Evolutionary conservation across 1,284 basidiomycete genomes (phyloP), one percentile per base, ranked within the genome.

Genomic region (Ustilago xerochloae): DNA sequence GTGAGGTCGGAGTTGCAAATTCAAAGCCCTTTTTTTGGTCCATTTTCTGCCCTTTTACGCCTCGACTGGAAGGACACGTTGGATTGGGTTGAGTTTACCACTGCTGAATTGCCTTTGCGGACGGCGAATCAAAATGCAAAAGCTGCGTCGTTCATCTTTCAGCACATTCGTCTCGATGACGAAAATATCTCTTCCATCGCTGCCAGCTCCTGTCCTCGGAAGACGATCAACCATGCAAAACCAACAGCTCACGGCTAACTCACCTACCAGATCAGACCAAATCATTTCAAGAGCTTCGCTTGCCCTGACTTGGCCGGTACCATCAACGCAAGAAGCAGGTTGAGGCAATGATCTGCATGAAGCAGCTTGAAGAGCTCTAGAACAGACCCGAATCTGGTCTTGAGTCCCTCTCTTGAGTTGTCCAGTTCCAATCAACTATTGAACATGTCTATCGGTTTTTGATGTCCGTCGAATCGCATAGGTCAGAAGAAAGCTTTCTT

Each of bases 161-260:
- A 30, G 55, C 46, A 48, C 32, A 48, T 22, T 48, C 12, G 45
- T n/a, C 46, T 39, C 46, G 55, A 57, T 57, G 55, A 57, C 55
- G 46, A 57, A 55, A 33, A 39, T 32, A 35, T 10, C 18, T n/a
- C n/a, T 15, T 16, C 32, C 20, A 2, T 39, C 35, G 7, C 43
- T n/a, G n/a, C n/a, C n/a, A n/a, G n/a, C n/a, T n/a, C n/a, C n/a
- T n/a, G n/a, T n/a, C n/a, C n/a, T n/a, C n/a, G n/a, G n/a, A n/a
- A n/a, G n/a, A n/a, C 43, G n/a, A 39, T 10, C 38, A 20, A 39
- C 6, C 24, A 29, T 29, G 15, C 43, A 28, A 4, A 45, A 8
- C 43, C 6, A 20, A 28, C 24, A 45, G 22, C 24, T 16, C 33
- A 9, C 16, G 33, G 33, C n/a, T n/a, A n/a, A n/a, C n/a, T n/a